These are phyloP conservation scores for Hansenula lynferdii DNA, from an alignment of 1,139 yeast species.

Conservation along the genomic window DNA sequence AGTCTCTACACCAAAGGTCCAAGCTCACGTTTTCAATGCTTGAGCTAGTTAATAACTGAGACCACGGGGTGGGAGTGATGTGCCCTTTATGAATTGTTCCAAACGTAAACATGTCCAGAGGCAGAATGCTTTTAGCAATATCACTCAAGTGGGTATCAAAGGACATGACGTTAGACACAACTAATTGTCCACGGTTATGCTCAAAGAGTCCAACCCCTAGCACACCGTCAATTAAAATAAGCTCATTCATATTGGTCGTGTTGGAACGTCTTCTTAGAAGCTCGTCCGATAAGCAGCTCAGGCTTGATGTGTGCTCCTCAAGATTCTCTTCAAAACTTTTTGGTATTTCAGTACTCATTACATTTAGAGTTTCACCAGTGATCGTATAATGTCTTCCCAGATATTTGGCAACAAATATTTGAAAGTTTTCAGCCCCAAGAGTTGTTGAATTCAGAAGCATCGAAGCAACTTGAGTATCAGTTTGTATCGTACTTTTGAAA, in stretches of 20 bases:
- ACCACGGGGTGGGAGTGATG: constrained; percentile 6
- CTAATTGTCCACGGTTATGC: constrained; percentile 5
- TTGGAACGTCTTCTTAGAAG: constrained; percentile 11
- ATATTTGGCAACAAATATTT: constrained; percentile 37
- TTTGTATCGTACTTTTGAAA: constrained; percentile 6
- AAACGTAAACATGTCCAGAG: constrained; percentile 12
- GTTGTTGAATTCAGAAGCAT: constrained; percentile 15
- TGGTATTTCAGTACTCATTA: constrained; percentile 13
- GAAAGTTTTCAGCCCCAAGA: neutral
- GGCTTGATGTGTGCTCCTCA: constrained; percentile 9
- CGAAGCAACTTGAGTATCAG: constrained; percentile 21
- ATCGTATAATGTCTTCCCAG: constrained; percentile 36
- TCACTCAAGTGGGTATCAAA: constrained; percentile 5
- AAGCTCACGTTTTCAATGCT: neutral
- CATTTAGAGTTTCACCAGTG: constrained; percentile 24
- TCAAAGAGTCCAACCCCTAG: constrained; percentile 13
- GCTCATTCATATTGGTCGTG: constrained; percentile 5
- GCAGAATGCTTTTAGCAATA: constrained; percentile 3
- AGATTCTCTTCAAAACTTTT: constrained; percentile 13
- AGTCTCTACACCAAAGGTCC: constrained; percentile 28
- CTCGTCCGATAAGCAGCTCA: constrained; percentile 22
- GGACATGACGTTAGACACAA: constrained; percentile 4
- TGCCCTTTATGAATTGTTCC: neutral
- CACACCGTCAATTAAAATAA: constrained; percentile 10
- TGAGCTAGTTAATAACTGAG: constrained; percentile 1